A percentile compares a stretch with the other conserved stretches of the same genome.
phyloP scores from a whole-genome alignment of 2,329 filamentous ascomycete genomes.

The Dissoconium aciculare region DNA sequence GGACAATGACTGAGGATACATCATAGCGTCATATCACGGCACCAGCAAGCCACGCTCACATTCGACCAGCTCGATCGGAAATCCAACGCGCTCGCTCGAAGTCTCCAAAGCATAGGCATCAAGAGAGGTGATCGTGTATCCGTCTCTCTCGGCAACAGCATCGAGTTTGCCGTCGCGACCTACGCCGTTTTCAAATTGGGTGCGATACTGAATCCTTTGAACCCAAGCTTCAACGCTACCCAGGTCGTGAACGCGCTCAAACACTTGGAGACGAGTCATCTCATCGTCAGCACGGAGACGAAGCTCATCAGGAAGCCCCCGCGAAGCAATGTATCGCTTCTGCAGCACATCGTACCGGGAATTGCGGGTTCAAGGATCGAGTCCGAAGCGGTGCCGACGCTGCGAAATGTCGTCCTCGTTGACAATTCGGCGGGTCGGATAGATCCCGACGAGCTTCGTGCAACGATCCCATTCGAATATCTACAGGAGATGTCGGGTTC shows the following conservation, averaged over 20 bases:
- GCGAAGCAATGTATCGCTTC: slow-evolving; percentile 42
- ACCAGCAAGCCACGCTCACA: slow-evolving; percentile 51
- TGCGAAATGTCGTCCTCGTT: slow-evolving; percentile 58
- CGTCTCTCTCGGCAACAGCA: slow-evolving; percentile 69
- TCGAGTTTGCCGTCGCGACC: slow-evolving; percentile 69
- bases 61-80: slow-evolving; percentile 60
- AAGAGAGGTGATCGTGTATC: slow-evolving; percentile 72
- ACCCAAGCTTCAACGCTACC: slow-evolving; percentile 68
- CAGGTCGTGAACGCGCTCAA: slow-evolving; percentile 67
- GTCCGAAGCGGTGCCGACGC: slow-evolving; percentile 48
- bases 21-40: slow-evolving; percentile 40
- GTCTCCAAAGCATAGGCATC: slow-evolving; percentile 54
- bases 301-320: slow-evolving; percentile 56
- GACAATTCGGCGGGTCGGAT: slow-evolving; percentile 55
- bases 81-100: slow-evolving; percentile 61
- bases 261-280: slow-evolving; percentile 56
- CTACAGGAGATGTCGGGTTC: slow-evolving; percentile 26
- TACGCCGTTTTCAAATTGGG: slow-evolving; percentile 91
- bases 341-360: slow-evolving; percentile 30
- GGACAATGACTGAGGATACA: background rate
- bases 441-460: slow-evolving; percentile 29
- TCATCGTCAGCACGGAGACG: slow-evolving; percentile 77
- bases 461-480: slow-evolving; percentile 31
- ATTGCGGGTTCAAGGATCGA: slow-evolving; percentile 26
- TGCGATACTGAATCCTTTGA: slow-evolving; percentile 81